Evolutionary conservation across 768 basidiomycete genomes (phyloP), one percentile per base, ranked within the genome.

Genomic region (Tulasnella calospora): DNA sequence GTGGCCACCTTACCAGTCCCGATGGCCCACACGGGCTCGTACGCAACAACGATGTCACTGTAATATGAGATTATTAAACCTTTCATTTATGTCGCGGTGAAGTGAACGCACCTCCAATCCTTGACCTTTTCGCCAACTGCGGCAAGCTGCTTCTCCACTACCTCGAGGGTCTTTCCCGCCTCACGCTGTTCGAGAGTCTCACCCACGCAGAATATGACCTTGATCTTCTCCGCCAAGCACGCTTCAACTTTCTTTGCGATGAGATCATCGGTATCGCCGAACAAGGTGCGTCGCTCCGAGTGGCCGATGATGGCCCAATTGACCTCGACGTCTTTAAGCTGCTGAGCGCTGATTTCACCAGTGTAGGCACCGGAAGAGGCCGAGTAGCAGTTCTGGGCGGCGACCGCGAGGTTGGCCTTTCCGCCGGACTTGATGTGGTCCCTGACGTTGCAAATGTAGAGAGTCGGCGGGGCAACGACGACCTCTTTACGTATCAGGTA

Each of bases 1-100:
- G 94, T 94, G 69, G 97, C 97, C 74, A 98, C 96, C 84, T 93
- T 97, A 80, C 97, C 97, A 17, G 97, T 98, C 69, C 98, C 98
- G 84, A 99, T 99, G 44, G 98, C 97, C 97, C 98, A 99, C 23
- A 99, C 94, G 61, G 96, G 94, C 84, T 97, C 95, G 84, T 96
- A 99, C 27, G 98, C 98, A 82, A 99, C 88, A 78, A 99, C 97
- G 82, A 99, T 88, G 80, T 93, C 90, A 82, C 95, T 96, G 80
- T 57, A 9, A 38, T 70, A 41, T 13, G 13, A 27, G 0, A 23
- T 10, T 17, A 38, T 72, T 23, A 7, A 17, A 69, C 4, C 3
- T 30, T 21, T 30, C 51, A 69, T 41, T 30, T 3, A 41, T 35
- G 13, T 33, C 41, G 17, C 57, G 2, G 23, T 3, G 23, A 2